These are phyloP conservation scores for Fagus sylvatica DNA, from an alignment of 306 rosid genomes.

Conservation along the genomic window DNA sequence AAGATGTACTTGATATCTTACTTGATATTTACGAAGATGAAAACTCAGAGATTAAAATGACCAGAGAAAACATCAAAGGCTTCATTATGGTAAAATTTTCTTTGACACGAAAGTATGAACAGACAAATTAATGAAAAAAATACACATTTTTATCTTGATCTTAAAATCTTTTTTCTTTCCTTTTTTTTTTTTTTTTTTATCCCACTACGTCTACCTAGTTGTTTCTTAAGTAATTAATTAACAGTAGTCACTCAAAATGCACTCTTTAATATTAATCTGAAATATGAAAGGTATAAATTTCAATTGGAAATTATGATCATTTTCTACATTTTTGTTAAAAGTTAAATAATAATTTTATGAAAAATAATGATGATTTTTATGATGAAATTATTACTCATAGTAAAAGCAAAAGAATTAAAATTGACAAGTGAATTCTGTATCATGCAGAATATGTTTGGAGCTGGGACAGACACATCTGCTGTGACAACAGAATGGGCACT, in stretches of 20 bases:
- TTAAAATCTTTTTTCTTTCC: too few relatives aligned
- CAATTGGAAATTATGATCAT: too few relatives aligned
- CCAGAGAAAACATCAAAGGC: conserved; percentile 59
- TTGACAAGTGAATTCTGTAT: background rate
- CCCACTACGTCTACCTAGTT: too few relatives aligned
- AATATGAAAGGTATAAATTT: too few relatives aligned
- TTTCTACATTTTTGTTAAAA: too few relatives aligned
- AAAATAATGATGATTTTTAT: too few relatives aligned
- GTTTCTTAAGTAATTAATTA: too few relatives aligned
- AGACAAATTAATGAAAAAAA: background rate
- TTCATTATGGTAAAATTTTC: conserved; percentile 48
- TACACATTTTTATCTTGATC: background rate
- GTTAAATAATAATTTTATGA: too few relatives aligned
- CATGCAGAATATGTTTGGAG: conserved; percentile 54
- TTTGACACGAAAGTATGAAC: background rate
- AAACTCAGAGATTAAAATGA: conserved; percentile 43
- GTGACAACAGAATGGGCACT: conserved; percentile 60
- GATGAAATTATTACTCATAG: too few relatives aligned
- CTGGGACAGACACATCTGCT: conserved; percentile 67
- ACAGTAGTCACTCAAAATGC: too few relatives aligned
- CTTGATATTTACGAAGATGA: conserved; percentile 52
- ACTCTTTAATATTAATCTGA: too few relatives aligned
- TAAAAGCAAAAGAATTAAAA: background rate
- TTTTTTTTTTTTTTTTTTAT: too few relatives aligned
- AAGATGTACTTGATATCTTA: conserved; percentile 62